Evolutionary conservation across 768 basidiomycete species (phyloP), one percentile per base, ranked within the genome.

Genomic region (Termitomyces heimii): DNA sequence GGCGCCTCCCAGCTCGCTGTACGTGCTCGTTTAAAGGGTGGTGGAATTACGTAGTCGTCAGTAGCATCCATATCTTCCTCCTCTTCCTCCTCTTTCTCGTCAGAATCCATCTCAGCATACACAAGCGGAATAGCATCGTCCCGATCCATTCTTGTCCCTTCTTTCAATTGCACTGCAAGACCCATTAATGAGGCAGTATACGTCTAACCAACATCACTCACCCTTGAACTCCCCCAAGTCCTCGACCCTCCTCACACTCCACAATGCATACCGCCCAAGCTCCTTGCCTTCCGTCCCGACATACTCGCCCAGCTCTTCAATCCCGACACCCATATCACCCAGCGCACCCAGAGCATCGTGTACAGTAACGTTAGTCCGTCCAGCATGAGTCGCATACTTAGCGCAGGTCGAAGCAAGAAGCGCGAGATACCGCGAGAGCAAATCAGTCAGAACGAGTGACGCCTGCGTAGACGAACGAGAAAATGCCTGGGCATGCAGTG

Each of bases 401-500:
- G 85, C 85, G 65, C 84, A 86, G 7, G 88, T 83, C 1, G 81
- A 74, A 1, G 87, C 73, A 20, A 92, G 75, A 26, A 92, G 75
- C 10, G 79, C 62, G 56, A 92, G 74, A 69, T 92, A 93, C 55
- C 88, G 84, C 37, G 86, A 78, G 61, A 93, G 80, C 60, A 92
- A 75, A 70, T 88, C 89, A 13, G 88, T 86, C 47, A 93, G 77
- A 18, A 87, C 80, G 26, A 81, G 71, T 10, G 84, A 77, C 3
- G 92, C 89, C 65, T 88, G 86, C 1, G 83, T 72, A 3, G 92
- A 93, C 0, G 90, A 80, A 51, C 88, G 81, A 37, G 86, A 83
- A 71, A 94, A 93, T 60, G 79, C 78, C 62, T 92, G 83, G 0
- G 89, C 86, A 61, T 92, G 89, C 16, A 92, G 78, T 18, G 88